Conservation (phyloP, 331 rosid species). For the Arachis monticola region DNA sequence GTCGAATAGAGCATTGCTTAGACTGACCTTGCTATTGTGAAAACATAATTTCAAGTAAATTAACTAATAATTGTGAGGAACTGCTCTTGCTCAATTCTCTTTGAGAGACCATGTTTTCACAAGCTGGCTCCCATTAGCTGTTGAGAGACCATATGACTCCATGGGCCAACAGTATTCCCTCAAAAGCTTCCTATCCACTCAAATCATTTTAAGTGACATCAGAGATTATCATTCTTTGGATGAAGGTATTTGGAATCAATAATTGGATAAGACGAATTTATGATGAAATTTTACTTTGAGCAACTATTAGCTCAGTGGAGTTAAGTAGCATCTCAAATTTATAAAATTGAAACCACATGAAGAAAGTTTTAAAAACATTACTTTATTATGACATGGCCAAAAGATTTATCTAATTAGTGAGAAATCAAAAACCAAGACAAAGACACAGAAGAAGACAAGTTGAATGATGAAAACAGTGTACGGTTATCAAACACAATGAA, state of each 20-base stretch:
- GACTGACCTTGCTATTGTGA: slow-evolving; percentile 11
- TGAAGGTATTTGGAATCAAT: slow-evolving; percentile 31
- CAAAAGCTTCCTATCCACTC: slow-evolving; percentile 14
- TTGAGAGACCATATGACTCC: slow-evolving; percentile 3
- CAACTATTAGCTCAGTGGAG: slow-evolving; percentile 1
- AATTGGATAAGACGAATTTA: slow-evolving; percentile 8
- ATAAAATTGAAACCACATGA: slow-evolving; percentile 1
- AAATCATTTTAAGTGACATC: not conserved
- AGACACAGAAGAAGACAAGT: slow-evolving; percentile 10
- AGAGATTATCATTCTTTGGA: slow-evolving; percentile 16
- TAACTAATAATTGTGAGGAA: not conserved
- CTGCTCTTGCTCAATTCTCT: not conserved
- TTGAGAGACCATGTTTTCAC: slow-evolving; percentile 9
- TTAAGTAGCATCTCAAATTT: not conserved
- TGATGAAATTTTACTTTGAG: slow-evolving; percentile 11
- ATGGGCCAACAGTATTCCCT: slow-evolving; percentile 4
- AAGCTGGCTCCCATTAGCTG: slow-evolving; percentile 28
- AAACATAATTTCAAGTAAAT: not conserved
- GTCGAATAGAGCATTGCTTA: slow-evolving; percentile 21
- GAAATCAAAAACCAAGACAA: slow-evolving; percentile 14
- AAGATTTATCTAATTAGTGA: slow-evolving; percentile 30
- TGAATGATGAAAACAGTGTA: slow-evolving; percentile 7
- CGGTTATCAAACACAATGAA: not conserved
- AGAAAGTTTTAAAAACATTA: slow-evolving; percentile 11
- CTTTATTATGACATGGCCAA: slow-evolving; percentile 7